Evolutionary conservation across 2,329 filamentous ascomycete genomes (phyloP).

Genomic region (Fusarium sambucinum): DNA sequence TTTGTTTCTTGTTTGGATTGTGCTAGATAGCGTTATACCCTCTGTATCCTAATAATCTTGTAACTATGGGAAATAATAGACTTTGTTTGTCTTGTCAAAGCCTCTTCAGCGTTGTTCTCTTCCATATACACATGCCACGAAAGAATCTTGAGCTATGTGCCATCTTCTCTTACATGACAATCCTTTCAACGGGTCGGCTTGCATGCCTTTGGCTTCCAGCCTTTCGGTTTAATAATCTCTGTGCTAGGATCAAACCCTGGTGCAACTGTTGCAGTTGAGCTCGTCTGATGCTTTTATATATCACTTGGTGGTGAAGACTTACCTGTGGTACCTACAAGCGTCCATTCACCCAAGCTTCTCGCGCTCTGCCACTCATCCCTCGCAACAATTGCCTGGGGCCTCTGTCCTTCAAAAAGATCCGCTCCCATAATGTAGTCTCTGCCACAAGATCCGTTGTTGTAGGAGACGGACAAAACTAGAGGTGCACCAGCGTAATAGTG

Average conservation of each 20-base stretch:
- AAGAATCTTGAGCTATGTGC: neutral
- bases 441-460: conserved; percentile 55
- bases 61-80: neutral
- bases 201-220: conserved; percentile 29
- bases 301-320: neutral
- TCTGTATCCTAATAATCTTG: neutral
- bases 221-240: conserved; percentile 10
- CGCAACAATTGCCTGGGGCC: conserved; percentile 25
- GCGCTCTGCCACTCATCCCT: conserved; percentile 30
- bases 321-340: conserved; percentile 36
- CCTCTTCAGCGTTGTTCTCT: neutral
- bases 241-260: conserved; percentile 6
- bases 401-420: conserved; percentile 15
- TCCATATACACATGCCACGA: no score
- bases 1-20: neutral
- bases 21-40: conserved; percentile 27
- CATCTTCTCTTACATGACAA: neutral
- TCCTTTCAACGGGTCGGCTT: neutral
- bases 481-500: conserved; percentile 67
- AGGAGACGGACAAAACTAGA: conserved; percentile 59
- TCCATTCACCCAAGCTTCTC: conserved; percentile 19
- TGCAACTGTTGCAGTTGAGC: conserved; percentile 18
- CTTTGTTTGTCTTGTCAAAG: neutral
- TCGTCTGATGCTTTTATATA: neutral
- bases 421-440: conserved; percentile 20